Base-by-base conservation (phyloP, 176 grass and related monocot species). In the Canna indica region DNA sequence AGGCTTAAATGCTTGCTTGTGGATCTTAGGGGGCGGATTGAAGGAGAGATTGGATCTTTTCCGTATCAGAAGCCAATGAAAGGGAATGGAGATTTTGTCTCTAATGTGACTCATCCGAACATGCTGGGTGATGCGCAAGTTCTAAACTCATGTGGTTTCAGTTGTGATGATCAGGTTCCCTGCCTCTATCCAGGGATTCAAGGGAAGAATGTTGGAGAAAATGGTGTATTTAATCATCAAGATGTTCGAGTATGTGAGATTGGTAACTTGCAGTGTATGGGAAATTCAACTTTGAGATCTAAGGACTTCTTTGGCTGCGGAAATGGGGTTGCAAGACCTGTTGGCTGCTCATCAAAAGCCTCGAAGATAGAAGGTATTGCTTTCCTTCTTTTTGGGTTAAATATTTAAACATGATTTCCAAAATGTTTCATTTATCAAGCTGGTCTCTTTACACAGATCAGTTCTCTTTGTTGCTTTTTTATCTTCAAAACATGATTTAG, bases 101-200 rank as follows among this genome's bases (percentile, higher is more conserved):
- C 77, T 38, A 66, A 22, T 41, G 67, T 65, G 67, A 69, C 70
- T 35, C 80, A 83, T 65, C 77, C 70, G 50, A 73, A 69, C 30
- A 70, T 78, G 24, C 73, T 83, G 7, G 65, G 72, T 1, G 82
- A 67, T 58, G 83, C 56, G 9, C 85, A 84, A 58, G 77, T 85
- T 75, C 44, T 87, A 68, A 97, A 87, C 57, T 82, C 88, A 17
- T 92, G 94, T 62, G 94, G 85, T 69, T 92, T 92, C 52, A 85
- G 75, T 41, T 92, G 94, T 46, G 85, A 81, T 36, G 86, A 93
- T 76, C 89, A 90, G 84, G 70, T 87, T 59, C 78, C 91, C 26
- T 97, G 88, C 84, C 79, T 75, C 69, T 67, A 39, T 28, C 73
- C 64, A 25, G 83, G 78, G 10, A 59, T 73, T 33, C 83, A 79